These are phyloP conservation scores for Phytophthora boehmeriae DNA, from an alignment of 352 stramenopile genomes.

Conservation along the genomic window DNA sequence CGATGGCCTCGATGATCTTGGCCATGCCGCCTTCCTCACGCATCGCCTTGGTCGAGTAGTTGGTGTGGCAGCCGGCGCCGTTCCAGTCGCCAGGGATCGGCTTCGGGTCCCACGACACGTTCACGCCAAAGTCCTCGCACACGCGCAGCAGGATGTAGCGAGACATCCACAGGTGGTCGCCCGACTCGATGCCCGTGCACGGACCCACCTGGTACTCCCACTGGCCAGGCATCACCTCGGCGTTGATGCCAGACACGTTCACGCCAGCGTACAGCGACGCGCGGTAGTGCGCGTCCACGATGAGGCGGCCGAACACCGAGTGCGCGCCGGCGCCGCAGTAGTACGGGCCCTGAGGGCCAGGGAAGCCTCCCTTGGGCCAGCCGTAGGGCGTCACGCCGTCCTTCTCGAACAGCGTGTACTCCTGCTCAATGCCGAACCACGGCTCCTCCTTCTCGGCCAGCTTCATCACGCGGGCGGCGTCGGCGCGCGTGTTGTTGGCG, in stretches of 20 bases:
- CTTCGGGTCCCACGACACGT: conserved; percentile 97
- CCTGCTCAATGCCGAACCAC: conserved; percentile 98
- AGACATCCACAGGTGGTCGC: conserved; percentile 97
- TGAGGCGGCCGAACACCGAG: conserved; percentile 95
- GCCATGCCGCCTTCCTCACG: conserved; percentile 93
- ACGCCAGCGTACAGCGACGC: conserved; percentile 95
- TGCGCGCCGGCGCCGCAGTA: conserved; percentile 95
- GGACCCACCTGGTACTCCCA: conserved; percentile 98
- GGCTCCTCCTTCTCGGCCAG: conserved; percentile 56
- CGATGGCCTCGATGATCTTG: conserved; percentile 96
- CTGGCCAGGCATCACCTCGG: conserved; percentile 97
- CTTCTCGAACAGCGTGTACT: conserved; percentile 95
- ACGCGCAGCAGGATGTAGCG: conserved; percentile 97
- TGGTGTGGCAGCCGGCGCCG: conserved; percentile 95
- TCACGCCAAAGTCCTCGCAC: conserved; percentile 97
- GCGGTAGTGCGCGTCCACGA: conserved; percentile 96
- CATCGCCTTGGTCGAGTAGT: conserved; percentile 97
- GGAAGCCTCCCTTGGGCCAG: conserved; percentile 91
- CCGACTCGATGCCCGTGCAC: conserved; percentile 95
- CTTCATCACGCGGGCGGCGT: conserved; percentile 76
- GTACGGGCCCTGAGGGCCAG: conserved; percentile 91
- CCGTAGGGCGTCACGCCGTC: conserved; percentile 90
- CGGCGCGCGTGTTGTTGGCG: conserved; percentile 91
- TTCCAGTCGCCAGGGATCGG: conserved; percentile 99
- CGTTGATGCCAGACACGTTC: conserved; percentile 97